phyloP scores from a whole-genome alignment of 257 asterid species.

The Haberlea rhodopensis region DNA sequence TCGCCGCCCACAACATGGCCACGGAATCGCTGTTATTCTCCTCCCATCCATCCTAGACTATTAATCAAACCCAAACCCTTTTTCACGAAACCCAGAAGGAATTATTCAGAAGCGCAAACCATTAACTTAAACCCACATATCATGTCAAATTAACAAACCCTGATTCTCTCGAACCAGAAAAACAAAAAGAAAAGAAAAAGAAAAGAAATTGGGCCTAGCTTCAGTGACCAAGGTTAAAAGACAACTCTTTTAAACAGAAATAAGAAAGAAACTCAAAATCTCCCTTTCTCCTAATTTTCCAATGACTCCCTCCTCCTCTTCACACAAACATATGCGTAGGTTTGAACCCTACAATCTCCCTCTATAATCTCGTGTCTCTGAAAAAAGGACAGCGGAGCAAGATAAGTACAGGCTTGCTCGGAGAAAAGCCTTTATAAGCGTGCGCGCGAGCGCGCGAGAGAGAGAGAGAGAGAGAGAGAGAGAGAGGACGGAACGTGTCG shows the following conservation, averaged over 20 bases:
- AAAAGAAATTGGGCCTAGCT: conserved; percentile 32
- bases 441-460: conserved; percentile 22
- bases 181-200: neutral
- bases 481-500: conserved; percentile 34
- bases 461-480: too few relatives aligned
- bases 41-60: conserved; percentile 73
- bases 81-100: conserved; percentile 12
- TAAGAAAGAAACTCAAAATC: conserved; percentile 13
- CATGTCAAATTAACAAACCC: conserved; percentile 37
- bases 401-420: conserved; percentile 19
- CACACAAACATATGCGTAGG: neutral
- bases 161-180: conserved; percentile 48
- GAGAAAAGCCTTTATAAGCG: neutral
- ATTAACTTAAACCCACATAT: conserved; percentile 18
- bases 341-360: conserved; percentile 7
- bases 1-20: conserved; percentile 87
- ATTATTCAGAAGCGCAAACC: conserved; percentile 24
- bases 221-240: conserved; percentile 38
- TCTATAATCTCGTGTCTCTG: conserved; percentile 4
- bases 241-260: conserved; percentile 21
- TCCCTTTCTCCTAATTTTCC: conserved; percentile 15
- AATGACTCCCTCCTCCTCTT: conserved; percentile 10
- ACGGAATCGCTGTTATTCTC: conserved; percentile 86
- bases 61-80: conserved; percentile 30
- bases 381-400: conserved; percentile 26